Evolutionary conservation across 2,329 filamentous ascomycete genomes (phyloP), one percentile per base, ranked within the genome.

Genomic region (Paraphoma chrysanthemicola): DNA sequence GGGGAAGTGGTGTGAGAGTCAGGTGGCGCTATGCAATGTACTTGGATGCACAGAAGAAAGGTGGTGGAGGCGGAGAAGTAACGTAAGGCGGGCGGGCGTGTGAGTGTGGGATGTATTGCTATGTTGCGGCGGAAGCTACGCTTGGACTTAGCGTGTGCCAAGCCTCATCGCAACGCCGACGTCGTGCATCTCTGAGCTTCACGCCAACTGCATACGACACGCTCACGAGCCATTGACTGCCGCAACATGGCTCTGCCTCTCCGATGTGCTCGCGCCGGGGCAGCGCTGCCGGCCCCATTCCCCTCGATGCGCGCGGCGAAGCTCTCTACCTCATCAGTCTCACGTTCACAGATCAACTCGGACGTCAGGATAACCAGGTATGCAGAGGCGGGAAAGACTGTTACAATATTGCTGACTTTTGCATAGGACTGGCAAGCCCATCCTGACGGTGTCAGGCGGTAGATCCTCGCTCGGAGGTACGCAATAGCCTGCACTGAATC

Each of bases 401-500:
- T 30, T 29, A 36, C n/a, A 23, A n/a, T 29, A n/a, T 29, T 51
- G 53, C 64, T 68, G 42, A 69, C 50, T 9, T 18, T 8, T 33
- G 44, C 14, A 23, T 43, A 69, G 95, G 72, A 99, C 95, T 56
- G 95, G 95, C 79, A 97, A 97, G 84, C 94, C 95, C 60, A 93
- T 98, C 71, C 82, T 98, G 74, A 90, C 93, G 73, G 84, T 90
- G 54, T 88, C 93, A 75, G 94, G 94, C 81, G 95, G 95, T 67
- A 95, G 92, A 73, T 93, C 90, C 65, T 91, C 91, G 66, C 85
- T 96, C 65, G 92, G 92, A 89, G 92, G 92, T 96, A 88, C 50
- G 53, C 60, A 50, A 43, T 48, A 60, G 48, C 53, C 51, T 54
- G 47, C 54, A 52, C 14, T 16, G 17, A 47, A 39, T 3, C 44